phyloP scores from a whole-genome alignment of 768 basidiomycete species.

The Saitozyma podzolica region DNA sequence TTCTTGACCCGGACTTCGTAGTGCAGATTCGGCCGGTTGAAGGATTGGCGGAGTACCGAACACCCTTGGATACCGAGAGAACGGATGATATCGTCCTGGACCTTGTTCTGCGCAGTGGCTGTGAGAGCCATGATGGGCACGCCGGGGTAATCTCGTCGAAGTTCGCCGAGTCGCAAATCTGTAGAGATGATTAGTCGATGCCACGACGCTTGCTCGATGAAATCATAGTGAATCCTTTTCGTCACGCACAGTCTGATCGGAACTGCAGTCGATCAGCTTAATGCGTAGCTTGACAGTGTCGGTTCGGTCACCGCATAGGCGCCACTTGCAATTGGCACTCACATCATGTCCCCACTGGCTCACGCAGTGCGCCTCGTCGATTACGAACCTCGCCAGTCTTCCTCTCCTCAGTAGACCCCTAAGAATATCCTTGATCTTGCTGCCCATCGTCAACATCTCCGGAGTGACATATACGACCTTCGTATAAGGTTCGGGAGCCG shows the following conservation, averaged over 20 bases:
- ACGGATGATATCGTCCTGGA: conserved; percentile 73
- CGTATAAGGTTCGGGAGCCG: conserved; percentile 55
- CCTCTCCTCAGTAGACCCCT: conserved; percentile 60
- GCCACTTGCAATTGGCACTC: conserved; percentile 51
- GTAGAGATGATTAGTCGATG: conserved; percentile 22
- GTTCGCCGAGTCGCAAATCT: conserved; percentile 58
- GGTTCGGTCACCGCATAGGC: neutral
- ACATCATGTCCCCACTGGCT: conserved; percentile 90
- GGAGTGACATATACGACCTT: conserved; percentile 85
- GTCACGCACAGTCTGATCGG: conserved; percentile 45
- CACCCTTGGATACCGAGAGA: conserved; percentile 66
- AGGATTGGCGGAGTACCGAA: conserved; percentile 72
- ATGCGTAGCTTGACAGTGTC: neutral
- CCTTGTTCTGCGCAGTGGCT: conserved; percentile 81
- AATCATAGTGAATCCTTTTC: no score
- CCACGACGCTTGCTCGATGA: neutral
- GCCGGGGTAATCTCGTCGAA: conserved; percentile 72
- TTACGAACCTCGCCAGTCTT: conserved; percentile 79
- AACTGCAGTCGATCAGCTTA: conserved; percentile 26
- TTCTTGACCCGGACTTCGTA: conserved; percentile 66
- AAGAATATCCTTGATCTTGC: conserved; percentile 61
- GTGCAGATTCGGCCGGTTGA: conserved; percentile 87
- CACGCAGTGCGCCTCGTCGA: conserved; percentile 96
- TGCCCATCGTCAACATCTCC: conserved; percentile 74
- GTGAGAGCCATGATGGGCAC: conserved; percentile 96